Conservation (phyloP, 169 alveolate species). For the Toxoplasma gondii region DNA sequence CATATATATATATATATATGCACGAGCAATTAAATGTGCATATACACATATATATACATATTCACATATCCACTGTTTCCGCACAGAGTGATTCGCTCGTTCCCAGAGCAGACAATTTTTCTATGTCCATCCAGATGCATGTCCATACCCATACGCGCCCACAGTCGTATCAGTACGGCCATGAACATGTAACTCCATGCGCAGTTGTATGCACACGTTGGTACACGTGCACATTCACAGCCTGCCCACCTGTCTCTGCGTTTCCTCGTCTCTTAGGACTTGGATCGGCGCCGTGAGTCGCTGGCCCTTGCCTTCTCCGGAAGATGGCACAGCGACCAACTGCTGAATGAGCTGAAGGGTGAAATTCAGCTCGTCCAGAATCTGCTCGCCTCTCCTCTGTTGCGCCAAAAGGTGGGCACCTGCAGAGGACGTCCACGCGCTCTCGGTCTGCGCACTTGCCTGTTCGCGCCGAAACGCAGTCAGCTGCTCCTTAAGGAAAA, state of each 20-base stretch:
- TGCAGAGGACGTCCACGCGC: not conserved
- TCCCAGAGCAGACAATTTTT: too few relatives aligned
- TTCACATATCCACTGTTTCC: too few relatives aligned
- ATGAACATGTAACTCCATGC: too few relatives aligned
- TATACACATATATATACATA: too few relatives aligned
- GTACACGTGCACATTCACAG: not conserved
- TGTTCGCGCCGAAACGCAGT: not conserved
- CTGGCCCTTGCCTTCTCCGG: not conserved
- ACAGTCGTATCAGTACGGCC: too few relatives aligned
- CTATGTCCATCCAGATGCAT: too few relatives aligned
- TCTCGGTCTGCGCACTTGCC: not conserved
- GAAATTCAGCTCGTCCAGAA: not conserved
- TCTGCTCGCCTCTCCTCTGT: not conserved
- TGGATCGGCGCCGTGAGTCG: not conserved
- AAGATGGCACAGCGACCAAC: not conserved
- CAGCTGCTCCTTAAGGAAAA: not conserved
- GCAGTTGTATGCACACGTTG: too few relatives aligned
- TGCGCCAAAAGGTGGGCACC: not conserved
- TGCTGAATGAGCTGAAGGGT: not conserved
- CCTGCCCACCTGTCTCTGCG: not conserved
- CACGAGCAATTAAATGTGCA: too few relatives aligned
- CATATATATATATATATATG: too few relatives aligned
- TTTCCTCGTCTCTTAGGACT: not conserved
- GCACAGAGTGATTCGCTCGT: too few relatives aligned
- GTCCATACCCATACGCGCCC: too few relatives aligned